Evolutionary conservation across 371 early-diverging fungal genomes (phyloP).

Genomic region (Haplosporangium sp.): DNA sequence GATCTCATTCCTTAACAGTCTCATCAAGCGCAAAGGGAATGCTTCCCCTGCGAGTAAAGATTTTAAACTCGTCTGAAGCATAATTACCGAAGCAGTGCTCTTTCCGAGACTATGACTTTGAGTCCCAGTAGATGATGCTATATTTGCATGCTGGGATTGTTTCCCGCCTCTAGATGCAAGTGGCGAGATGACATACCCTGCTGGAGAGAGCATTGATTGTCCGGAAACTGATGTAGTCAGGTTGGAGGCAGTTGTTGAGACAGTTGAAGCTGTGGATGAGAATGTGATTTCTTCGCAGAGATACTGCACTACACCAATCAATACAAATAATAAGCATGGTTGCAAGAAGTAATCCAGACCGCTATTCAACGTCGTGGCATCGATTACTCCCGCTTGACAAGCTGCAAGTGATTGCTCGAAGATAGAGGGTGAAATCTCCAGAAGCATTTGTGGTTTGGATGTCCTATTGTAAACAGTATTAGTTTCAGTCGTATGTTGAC

Average conservation of each 20-base stretch:
- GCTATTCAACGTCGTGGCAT: constrained; percentile 36
- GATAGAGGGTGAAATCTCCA: constrained; percentile 51
- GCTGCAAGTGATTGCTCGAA: constrained; percentile 55
- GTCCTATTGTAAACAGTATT: constrained; percentile 22
- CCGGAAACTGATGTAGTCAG: constrained; percentile 6
- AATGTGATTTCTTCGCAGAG: constrained; percentile 53
- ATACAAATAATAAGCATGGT: constrained; percentile 47
- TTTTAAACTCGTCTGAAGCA: constrained; percentile 42
- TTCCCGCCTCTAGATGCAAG: constrained; percentile 23
- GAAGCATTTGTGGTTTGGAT: constrained; percentile 51
- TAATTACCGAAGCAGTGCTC: constrained; percentile 21
- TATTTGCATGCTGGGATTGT: not conserved
- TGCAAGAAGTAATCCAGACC: constrained; percentile 54
- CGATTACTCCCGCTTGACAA: constrained; percentile 51
- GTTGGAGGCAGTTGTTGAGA: not conserved
- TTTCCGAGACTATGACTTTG: constrained; percentile 15
- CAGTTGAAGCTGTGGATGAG: constrained; percentile 16
- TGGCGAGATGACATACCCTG: constrained; percentile 35
- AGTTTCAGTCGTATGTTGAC: no score
- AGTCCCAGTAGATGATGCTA: not conserved
- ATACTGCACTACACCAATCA: constrained; percentile 52
- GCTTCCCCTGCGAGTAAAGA: constrained; percentile 50
- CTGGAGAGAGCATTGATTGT: constrained; percentile 31
- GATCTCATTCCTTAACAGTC: constrained; percentile 42
- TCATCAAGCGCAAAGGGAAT: constrained; percentile 36